Evolutionary conservation across 495 filamentous ascomycete genomes (phyloP), one percentile per base, ranked within the genome.

Genomic region (Lineolata rhizophorae): DNA sequence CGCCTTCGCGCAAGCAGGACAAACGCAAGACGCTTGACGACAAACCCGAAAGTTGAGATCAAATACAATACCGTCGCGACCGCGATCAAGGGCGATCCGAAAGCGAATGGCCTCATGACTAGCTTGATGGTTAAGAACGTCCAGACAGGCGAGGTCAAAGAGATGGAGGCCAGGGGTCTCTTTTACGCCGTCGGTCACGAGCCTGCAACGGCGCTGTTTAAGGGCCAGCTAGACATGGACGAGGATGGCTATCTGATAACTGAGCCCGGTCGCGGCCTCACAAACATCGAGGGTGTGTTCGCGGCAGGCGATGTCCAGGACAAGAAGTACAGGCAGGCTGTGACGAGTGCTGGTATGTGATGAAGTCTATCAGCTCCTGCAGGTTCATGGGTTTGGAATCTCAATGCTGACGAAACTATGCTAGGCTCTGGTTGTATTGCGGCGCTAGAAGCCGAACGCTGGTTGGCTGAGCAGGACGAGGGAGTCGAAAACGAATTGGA

Each of bases 171-270:
- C 9, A 92, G 79, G 50, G 87, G 87, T 32, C 60, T 99, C 13
- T 99, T 99, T 60, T 99, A 99, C 52, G 87, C 87, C 43, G 72
- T 99, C 41, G 87, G 87, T 3, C 87, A 99, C 55, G 83, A 95
- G 52, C 87, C 87, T 3, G 87, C 87, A 36, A 99, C 79, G 6
- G 51, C 51, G 18, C 58, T 95, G 29, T 70, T 99, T 53, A 81
- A 83, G 65, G 79, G 68, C 14, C 79, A 93, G 57, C 43, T 95
- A 28, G 62, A 90, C 25, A 74, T 70, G 36, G 87, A 99, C 49
- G 65, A 63, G 29, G 87, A 95, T 35, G 69, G 70, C 4, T 99
- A 99, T 50, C 72, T 99, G 22, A 46, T 84, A 40, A 95, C 90
- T 26, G 66, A 76, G 52, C 74, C 85, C 2, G 87, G 87, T 18